A percentile compares a stretch with the other conserved stretches of the same genome.
These are phyloP conservation scores for Ananas comosus DNA, from an alignment of 176 grass and related monocot genomes.

Conservation along the genomic window DNA sequence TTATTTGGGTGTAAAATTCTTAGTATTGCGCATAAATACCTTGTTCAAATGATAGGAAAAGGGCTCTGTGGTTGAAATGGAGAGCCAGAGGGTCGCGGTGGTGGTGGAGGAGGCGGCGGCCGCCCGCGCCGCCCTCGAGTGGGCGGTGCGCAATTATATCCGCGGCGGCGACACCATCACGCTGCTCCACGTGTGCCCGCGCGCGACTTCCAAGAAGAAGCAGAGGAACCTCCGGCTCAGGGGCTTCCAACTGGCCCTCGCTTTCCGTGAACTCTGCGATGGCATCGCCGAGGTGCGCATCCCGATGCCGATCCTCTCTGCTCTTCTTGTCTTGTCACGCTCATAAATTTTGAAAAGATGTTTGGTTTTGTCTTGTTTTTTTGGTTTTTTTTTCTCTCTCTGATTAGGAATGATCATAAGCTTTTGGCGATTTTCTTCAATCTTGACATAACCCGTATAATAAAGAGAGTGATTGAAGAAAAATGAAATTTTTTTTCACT, in stretches of 20 bases:
- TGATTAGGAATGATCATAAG: too few species aligned
- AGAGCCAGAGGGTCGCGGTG: conserved; percentile 76
- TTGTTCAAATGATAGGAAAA: too few species aligned
- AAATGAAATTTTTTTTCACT: too few species aligned
- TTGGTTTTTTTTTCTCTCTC: too few species aligned
- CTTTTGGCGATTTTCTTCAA: too few species aligned
- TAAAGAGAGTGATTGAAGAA: too few species aligned
- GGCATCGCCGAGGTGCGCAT: conserved; percentile 64
- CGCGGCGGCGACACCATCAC: conserved; percentile 74
- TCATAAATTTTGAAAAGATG: neutral
- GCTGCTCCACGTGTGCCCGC: conserved; percentile 80
- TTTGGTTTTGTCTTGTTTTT: too few species aligned
- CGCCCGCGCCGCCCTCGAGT: conserved; percentile 55
- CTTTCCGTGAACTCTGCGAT: conserved; percentile 91
- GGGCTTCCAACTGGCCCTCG: conserved; percentile 87
- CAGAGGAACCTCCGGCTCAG: conserved; percentile 47
- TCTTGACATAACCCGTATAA: too few species aligned
- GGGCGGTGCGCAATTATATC: conserved; percentile 86
- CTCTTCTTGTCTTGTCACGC: neutral
- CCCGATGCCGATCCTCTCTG: neutral
- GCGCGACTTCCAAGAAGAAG: conserved; percentile 32
- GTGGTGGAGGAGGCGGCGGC: conserved; percentile 70
- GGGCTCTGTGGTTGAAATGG: conserved; percentile 23
- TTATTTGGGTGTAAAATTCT: too few species aligned
- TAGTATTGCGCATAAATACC: too few species aligned